These are phyloP conservation scores for Cladobotryum protrusum DNA, from an alignment of 2,329 filamentous ascomycete genomes.

Conservation along the genomic window DNA sequence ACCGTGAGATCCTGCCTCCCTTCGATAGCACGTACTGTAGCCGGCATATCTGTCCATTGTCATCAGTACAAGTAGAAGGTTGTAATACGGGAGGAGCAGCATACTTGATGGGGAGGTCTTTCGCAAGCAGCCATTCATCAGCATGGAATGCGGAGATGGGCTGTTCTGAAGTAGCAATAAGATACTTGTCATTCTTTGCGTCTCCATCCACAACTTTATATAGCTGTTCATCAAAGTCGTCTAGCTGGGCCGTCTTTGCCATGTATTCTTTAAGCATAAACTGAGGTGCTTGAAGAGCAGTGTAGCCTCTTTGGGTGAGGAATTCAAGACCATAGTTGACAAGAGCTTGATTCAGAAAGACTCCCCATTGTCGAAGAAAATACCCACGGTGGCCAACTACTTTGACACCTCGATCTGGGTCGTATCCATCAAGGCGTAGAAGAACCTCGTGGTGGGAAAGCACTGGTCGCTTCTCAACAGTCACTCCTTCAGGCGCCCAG, in stretches of 20 bases:
- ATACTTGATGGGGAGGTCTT: conserved; percentile 81
- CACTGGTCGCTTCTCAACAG: conserved; percentile 65
- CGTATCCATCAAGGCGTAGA: conserved; percentile 80
- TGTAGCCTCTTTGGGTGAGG: conserved; percentile 73
- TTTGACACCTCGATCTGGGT: conserved; percentile 88
- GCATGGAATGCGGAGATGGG: conserved; percentile 89
- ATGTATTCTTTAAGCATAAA: conserved; percentile 96
- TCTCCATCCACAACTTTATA: conserved; percentile 94
- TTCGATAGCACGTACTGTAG: conserved; percentile 91
- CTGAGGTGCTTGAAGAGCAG: conserved; percentile 76
- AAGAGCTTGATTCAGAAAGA: conserved; percentile 86
- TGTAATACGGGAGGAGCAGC: conserved; percentile 2
- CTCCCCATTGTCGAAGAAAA: conserved; percentile 82
- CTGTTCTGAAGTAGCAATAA: conserved; percentile 81
- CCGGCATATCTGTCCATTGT: conserved; percentile 74
- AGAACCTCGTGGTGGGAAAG: conserved; percentile 96
- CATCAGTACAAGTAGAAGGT: background rate
- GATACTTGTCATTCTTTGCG: conserved; percentile 78
- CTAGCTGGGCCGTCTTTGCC: conserved; percentile 96
- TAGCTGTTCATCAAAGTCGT: conserved; percentile 94
- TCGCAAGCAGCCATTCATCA: conserved; percentile 83
- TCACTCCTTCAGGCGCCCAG: conserved; percentile 74
- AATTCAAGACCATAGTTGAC: conserved; percentile 95
- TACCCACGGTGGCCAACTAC: conserved; percentile 92
- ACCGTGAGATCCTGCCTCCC: conserved; percentile 80